phyloP scores from a whole-genome alignment of 495 filamentous ascomycete species.

The Penicillium desertorum region DNA sequence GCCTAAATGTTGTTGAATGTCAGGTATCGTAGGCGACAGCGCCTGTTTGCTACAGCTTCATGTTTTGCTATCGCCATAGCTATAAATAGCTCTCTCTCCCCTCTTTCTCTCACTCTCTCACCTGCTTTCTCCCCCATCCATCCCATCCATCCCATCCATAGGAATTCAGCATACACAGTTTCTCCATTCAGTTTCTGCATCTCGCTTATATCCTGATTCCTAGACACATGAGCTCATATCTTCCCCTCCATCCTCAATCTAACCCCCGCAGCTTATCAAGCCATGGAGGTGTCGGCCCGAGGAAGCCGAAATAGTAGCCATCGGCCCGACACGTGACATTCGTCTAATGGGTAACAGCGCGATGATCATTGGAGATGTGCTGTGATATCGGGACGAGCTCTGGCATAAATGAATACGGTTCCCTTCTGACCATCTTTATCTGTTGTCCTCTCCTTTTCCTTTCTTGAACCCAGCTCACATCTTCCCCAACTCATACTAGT shows the following conservation, averaged over 20 bases:
- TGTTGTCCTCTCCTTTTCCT: neutral
- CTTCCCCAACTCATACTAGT: conserved; percentile 1
- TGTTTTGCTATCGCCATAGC: too few relatives aligned
- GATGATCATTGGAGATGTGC: conserved; percentile 3
- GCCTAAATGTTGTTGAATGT: too few relatives aligned
- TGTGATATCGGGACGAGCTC: conserved; percentile 1
- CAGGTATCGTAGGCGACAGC: too few relatives aligned
- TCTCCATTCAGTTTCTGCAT: too few relatives aligned
- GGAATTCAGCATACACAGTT: too few relatives aligned
- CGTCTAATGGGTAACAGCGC: conserved; percentile 7
- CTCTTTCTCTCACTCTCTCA: too few relatives aligned
- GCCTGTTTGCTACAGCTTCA: too few relatives aligned
- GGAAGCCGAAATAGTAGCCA: neutral
- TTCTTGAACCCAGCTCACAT: neutral
- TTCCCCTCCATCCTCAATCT: neutral
- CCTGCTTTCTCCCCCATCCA: too few relatives aligned
- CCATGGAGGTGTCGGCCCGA: conserved; percentile 26
- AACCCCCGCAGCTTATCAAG: neutral
- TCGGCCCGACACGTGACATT: conserved; percentile 40
- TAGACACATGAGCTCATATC: neutral
- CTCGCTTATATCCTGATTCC: neutral
- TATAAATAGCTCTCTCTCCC: too few relatives aligned
- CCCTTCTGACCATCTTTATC: neutral
- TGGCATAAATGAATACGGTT: conserved; percentile 10
- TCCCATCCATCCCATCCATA: too few relatives aligned